phyloP scores from a whole-genome alignment of 1,284 basidiomycete genomes.

The Veloboletus limbatus region DNA sequence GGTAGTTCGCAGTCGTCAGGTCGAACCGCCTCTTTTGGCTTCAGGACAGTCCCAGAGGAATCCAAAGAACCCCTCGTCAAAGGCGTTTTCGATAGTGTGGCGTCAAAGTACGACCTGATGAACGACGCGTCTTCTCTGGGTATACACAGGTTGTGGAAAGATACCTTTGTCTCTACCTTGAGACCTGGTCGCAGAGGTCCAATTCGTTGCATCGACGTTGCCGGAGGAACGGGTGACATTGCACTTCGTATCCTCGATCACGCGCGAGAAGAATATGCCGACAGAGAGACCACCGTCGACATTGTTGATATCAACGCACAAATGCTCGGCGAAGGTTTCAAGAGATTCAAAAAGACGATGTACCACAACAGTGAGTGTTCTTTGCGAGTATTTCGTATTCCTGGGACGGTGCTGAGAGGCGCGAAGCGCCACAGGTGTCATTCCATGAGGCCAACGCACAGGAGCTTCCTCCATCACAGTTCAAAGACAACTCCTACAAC shows the following conservation, averaged over 20 bases:
- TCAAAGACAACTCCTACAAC: constrained; percentile 84
- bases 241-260: constrained; percentile 92
- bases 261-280: constrained; percentile 84
- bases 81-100: constrained; percentile 93
- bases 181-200: constrained; percentile 76
- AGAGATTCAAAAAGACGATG: constrained; percentile 91
- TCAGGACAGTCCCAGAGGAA: constrained; percentile 79
- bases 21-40: constrained; percentile 87
- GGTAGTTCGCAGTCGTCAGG: constrained; percentile 15
- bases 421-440: constrained; percentile 84
- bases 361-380: constrained; percentile 85
- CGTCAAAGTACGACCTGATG: constrained; percentile 96
- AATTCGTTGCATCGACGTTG: constrained; percentile 88
- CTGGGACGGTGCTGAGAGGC: constrained; percentile 12
- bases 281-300: constrained; percentile 86
- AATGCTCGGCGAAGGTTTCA: constrained; percentile 93
- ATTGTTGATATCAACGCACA: constrained; percentile 94
- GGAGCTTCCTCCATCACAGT: constrained; percentile 61
- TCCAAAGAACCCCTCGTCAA: constrained; percentile 80
- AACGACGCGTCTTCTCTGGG: constrained; percentile 98
- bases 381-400: background rate
- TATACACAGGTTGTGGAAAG: constrained; percentile 97
- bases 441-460: constrained; percentile 97
- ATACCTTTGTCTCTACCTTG: constrained; percentile 80
- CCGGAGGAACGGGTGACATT: constrained; percentile 98